Conservation (phyloP, 2,329 filamentous ascomycete species). For the Colletotrichum sojae region DNA sequence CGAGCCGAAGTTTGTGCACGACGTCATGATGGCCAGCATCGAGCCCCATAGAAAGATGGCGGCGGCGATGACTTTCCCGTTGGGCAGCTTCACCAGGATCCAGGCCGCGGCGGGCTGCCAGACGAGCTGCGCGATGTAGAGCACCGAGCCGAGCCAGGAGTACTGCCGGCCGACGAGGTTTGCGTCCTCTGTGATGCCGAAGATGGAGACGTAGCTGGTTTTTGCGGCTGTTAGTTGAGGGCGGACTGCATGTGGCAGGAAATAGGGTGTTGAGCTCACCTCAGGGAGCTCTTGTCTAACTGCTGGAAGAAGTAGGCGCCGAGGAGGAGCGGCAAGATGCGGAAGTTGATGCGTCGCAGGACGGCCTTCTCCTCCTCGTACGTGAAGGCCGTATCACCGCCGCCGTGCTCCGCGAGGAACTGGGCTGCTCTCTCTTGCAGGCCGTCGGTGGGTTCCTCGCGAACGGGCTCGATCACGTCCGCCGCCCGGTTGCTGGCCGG, state of each 20-base stretch:
- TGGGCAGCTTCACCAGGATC: slow-evolving; percentile 45
- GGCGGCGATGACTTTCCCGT: slow-evolving; percentile 45
- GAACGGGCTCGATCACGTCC: slow-evolving; percentile 22
- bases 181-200: slow-evolving; percentile 69
- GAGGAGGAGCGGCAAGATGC: slow-evolving; percentile 65
- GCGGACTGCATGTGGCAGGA: slow-evolving; percentile 48
- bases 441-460: background rate
- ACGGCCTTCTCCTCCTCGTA: slow-evolving; percentile 65
- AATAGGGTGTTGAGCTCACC: slow-evolving; percentile 56
- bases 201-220: slow-evolving; percentile 70
- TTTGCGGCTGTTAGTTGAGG: background rate
- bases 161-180: slow-evolving; percentile 67
- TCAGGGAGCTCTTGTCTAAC: slow-evolving; percentile 63
- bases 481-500: background rate
- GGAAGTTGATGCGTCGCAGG: slow-evolving; percentile 62
- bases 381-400: slow-evolving; percentile 56
- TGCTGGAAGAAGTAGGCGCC: slow-evolving; percentile 72
- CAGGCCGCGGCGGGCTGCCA: slow-evolving; percentile 44
- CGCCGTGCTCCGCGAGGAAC: slow-evolving; percentile 58
- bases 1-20: slow-evolving; percentile 62
- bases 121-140: slow-evolving; percentile 53
- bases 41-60: slow-evolving; percentile 46
- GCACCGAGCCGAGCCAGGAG: slow-evolving; percentile 70
- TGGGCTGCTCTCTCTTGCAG: slow-evolving; percentile 59
- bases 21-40: slow-evolving; percentile 59